phyloP scores from a whole-genome alignment of 306 rosid species.

The Rubus parviflorus region DNA sequence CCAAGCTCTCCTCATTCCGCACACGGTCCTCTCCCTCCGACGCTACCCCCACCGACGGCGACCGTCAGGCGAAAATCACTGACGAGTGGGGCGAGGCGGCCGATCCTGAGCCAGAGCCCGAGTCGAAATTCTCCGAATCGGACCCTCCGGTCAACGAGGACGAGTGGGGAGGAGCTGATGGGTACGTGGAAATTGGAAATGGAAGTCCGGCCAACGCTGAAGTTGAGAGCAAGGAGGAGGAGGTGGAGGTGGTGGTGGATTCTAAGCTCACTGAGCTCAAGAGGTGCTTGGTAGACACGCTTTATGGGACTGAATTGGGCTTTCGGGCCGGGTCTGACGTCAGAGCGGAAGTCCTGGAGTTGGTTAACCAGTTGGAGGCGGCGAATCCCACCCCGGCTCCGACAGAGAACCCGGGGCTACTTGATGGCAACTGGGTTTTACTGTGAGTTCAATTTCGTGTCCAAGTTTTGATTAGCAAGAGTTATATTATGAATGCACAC shows the following conservation, averaged over 20 bases:
- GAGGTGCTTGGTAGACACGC: constrained; percentile 73
- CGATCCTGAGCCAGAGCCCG: constrained; percentile 53
- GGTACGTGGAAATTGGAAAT: constrained; percentile 33
- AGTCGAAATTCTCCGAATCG: constrained; percentile 47
- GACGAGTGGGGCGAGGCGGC: constrained; percentile 77
- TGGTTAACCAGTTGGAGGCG: constrained; percentile 86
- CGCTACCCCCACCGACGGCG: constrained; percentile 27
- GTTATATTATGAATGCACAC: neutral
- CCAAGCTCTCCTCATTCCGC: constrained; percentile 51
- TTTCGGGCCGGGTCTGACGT: constrained; percentile 74
- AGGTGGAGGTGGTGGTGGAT: constrained; percentile 17
- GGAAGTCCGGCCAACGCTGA: constrained; percentile 41
- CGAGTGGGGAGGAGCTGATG: constrained; percentile 57
- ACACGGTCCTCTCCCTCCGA: constrained; percentile 39
- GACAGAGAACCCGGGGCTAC: constrained; percentile 58
- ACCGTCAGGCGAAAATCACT: constrained; percentile 35
- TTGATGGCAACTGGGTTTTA: constrained; percentile 87
- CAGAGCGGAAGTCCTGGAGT: constrained; percentile 85
- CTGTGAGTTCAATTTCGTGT: constrained; percentile 55
- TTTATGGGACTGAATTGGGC: constrained; percentile 84
- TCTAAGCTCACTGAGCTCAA: constrained; percentile 55
- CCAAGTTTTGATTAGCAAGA: neutral
- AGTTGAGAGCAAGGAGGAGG: constrained; percentile 19
- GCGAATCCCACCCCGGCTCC: constrained; percentile 72
- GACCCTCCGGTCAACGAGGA: constrained; percentile 81